Conservation (phyloP, 257 asterid genomes). For the Fraxinus excelsior region DNA sequence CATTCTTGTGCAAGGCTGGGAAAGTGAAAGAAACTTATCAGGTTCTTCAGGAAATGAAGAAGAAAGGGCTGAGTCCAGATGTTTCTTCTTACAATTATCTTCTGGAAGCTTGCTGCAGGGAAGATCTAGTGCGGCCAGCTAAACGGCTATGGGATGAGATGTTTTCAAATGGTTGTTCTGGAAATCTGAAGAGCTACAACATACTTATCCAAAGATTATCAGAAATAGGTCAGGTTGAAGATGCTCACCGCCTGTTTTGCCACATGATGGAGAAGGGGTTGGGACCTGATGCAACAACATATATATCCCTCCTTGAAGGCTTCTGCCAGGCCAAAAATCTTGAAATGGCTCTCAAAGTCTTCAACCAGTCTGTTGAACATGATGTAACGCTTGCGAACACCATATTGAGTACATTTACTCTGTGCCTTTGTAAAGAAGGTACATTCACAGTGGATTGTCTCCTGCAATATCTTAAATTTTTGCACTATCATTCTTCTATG, state of each 20-base stretch:
- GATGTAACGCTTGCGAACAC: slow-evolving; percentile 44
- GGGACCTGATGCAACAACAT: slow-evolving; percentile 52
- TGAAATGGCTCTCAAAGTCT: slow-evolving; percentile 55
- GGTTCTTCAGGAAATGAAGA: slow-evolving; percentile 81
- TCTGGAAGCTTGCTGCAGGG: slow-evolving; percentile 84
- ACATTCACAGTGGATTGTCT: not conserved
- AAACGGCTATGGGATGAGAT: slow-evolving; percentile 93
- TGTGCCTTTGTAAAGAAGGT: slow-evolving; percentile 72
- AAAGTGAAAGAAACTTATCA: slow-evolving; percentile 69
- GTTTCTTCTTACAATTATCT: slow-evolving; percentile 67
- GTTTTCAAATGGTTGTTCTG: slow-evolving; percentile 79
- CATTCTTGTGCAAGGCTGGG: slow-evolving; percentile 67
- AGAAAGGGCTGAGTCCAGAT: slow-evolving; percentile 61
- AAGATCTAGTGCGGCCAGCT: slow-evolving; percentile 82
- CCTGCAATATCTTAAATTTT: not conserved
- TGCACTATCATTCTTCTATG: not conserved
- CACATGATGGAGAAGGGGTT: slow-evolving; percentile 72
- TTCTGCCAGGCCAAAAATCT: slow-evolving; percentile 54
- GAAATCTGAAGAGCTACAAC: slow-evolving; percentile 57
- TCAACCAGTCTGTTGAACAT: slow-evolving; percentile 49
- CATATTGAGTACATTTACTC: slow-evolving; percentile 44
- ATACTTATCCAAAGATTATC: slow-evolving; percentile 59
- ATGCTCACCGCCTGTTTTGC: slow-evolving; percentile 64
- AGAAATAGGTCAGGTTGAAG: slow-evolving; percentile 63
- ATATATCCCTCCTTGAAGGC: slow-evolving; percentile 59